A percentile compares a stretch with the other conserved stretches of the same genome.
These are phyloP conservation scores for Gnaphalium uliginosum DNA, from an alignment of 129 eudicot genomes.

Conservation along the genomic window DNA sequence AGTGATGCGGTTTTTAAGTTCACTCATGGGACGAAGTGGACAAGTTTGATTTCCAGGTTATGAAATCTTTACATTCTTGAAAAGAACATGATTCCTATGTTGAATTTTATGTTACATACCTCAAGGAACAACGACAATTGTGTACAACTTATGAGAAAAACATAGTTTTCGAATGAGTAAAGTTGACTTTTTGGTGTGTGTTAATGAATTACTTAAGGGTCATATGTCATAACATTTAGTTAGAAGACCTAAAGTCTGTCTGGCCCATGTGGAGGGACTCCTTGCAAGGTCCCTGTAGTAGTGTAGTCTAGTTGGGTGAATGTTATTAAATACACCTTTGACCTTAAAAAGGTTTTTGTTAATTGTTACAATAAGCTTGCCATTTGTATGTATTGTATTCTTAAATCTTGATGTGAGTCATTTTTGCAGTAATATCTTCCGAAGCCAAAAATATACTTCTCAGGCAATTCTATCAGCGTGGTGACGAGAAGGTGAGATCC, in stretches of 20 bases:
- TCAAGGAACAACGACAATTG: background rate
- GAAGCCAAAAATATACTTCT: slow-evolving; percentile 71
- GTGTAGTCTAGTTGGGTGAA: background rate
- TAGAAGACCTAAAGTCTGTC: background rate
- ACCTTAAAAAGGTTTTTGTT: background rate
- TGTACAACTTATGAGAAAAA: background rate
- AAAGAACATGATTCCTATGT: background rate
- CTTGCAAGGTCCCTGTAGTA: background rate
- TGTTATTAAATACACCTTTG: background rate
- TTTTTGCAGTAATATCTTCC: slow-evolving; percentile 58
- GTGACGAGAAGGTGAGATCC: slow-evolving; percentile 68
- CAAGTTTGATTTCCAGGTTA: background rate
- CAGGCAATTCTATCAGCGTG: slow-evolving; percentile 66
- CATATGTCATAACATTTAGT: background rate
- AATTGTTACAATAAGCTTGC: background rate
- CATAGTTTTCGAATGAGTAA: too few species aligned
- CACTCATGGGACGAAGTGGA: background rate
- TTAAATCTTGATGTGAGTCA: background rate
- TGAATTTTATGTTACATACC: background rate
- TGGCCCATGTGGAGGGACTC: background rate
- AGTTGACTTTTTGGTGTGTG: background rate
- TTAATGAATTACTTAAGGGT: background rate
- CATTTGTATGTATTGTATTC: background rate
- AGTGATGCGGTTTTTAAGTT: background rate
- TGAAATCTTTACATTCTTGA: background rate